Evolutionary conservation across 176 grass and related monocot genomes (phyloP).

Genomic region (Thinopyrum elongatum): DNA sequence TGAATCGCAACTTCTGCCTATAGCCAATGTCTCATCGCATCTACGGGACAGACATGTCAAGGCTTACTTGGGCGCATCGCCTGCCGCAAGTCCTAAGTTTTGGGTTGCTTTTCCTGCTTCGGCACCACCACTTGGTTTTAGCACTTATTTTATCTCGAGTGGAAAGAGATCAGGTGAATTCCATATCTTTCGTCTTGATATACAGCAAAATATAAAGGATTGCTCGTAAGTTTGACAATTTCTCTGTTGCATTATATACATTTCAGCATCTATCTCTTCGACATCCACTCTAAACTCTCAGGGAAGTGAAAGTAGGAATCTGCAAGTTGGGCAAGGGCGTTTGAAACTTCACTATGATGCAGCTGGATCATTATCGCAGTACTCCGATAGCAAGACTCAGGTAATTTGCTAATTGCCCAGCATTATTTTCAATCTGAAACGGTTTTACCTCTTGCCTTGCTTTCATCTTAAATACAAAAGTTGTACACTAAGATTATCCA

Average conservation of each 20-base stretch:
- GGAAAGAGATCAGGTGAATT: slow-evolving; percentile 60
- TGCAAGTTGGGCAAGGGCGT: slow-evolving; percentile 64
- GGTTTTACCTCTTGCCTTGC: background rate
- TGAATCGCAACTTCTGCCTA: slow-evolving; percentile 85
- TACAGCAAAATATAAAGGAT: background rate
- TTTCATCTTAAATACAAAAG: background rate
- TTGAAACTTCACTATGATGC: slow-evolving; percentile 75
- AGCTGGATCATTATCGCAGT: slow-evolving; percentile 44
- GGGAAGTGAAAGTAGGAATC: slow-evolving; percentile 53
- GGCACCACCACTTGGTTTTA: slow-evolving; percentile 78
- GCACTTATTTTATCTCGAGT: slow-evolving; percentile 81
- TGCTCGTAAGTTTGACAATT: background rate
- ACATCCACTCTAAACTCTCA: slow-evolving; percentile 48
- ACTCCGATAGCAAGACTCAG: slow-evolving; percentile 60
- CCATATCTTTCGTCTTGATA: slow-evolving; percentile 24
- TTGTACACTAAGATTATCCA: slow-evolving; percentile 8
- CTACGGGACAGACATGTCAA: slow-evolving; percentile 69
- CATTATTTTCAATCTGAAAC: background rate
- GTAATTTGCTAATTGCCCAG: slow-evolving; percentile 42
- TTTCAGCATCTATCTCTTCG: slow-evolving; percentile 56
- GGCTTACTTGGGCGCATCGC: slow-evolving; percentile 57
- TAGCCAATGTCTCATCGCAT: slow-evolving; percentile 49
- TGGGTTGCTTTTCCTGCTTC: slow-evolving; percentile 90
- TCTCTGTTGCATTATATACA: slow-evolving; percentile 33
- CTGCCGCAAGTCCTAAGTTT: slow-evolving; percentile 66